phyloP scores from a whole-genome alignment of 164 flowering plant genomes.

The Vitis rupestris region DNA sequence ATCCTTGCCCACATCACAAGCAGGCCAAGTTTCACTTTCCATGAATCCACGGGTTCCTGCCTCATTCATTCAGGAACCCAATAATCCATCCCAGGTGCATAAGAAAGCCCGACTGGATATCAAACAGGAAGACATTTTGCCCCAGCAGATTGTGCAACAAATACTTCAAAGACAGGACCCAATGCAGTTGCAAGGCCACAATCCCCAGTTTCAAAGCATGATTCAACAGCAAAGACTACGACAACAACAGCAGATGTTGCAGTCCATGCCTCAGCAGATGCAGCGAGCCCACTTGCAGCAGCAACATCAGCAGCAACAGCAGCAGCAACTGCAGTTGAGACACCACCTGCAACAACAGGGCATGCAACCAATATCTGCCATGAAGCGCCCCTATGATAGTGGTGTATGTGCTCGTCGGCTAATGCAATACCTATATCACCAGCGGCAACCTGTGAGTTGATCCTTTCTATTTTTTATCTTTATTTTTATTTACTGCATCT shows the following conservation, averaged over 20 bases:
- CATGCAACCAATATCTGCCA: slow-evolving; percentile 44
- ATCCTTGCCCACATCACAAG: slow-evolving; percentile 57
- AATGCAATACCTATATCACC: slow-evolving; percentile 96
- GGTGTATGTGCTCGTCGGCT: slow-evolving; percentile 89
- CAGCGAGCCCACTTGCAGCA: slow-evolving; percentile 73
- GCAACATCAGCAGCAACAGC: slow-evolving; percentile 59
- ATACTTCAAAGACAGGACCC: slow-evolving; percentile 74
- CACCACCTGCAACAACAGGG: slow-evolving; percentile 70
- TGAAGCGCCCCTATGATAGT: slow-evolving; percentile 75
- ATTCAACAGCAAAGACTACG: slow-evolving; percentile 80
- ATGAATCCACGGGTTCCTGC: slow-evolving; percentile 35
- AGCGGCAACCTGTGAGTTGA: slow-evolving; percentile 73
- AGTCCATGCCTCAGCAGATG: slow-evolving; percentile 62
- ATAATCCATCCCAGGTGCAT: slow-evolving; percentile 55
- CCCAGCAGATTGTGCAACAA: slow-evolving; percentile 81
- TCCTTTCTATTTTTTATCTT: background rate
- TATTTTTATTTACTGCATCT: background rate
- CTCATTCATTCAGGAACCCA: slow-evolving; percentile 64
- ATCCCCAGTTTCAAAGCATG: slow-evolving; percentile 77
- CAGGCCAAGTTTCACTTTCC: slow-evolving; percentile 51
- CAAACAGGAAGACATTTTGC: slow-evolving; percentile 77
- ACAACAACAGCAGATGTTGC: slow-evolving; percentile 72
- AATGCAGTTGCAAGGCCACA: slow-evolving; percentile 63
- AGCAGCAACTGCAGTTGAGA: slow-evolving; percentile 61
- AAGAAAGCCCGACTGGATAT: slow-evolving; percentile 85